These are phyloP conservation scores for Tricladium varicosporioides DNA, from an alignment of 2,329 filamentous ascomycete species.

Conservation along the genomic window DNA sequence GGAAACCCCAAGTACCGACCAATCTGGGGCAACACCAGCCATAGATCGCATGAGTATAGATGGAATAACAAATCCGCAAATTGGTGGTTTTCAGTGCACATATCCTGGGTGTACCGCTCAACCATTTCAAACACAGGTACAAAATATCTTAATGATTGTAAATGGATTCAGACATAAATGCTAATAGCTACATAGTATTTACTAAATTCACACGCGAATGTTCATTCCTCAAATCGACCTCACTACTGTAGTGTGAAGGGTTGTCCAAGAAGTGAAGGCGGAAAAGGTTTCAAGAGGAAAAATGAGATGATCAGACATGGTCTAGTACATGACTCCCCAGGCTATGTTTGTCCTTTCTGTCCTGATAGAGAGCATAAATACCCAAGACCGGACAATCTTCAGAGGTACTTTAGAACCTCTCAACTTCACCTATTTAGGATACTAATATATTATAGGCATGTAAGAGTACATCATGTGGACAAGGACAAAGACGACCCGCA, in stretches of 20 bases:
- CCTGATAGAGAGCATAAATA: slow-evolving; percentile 92
- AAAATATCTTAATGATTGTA: slow-evolving; percentile 1
- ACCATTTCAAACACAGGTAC: slow-evolving; percentile 73
- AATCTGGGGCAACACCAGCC: slow-evolving; percentile 43
- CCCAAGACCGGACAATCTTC: slow-evolving; percentile 90
- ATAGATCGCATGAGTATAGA: slow-evolving; percentile 59
- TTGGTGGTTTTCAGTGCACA: slow-evolving; percentile 57
- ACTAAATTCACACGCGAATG: slow-evolving; percentile 72
- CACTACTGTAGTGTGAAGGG: slow-evolving; percentile 64
- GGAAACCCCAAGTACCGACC: slow-evolving; percentile 47
- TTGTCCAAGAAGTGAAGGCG: slow-evolving; percentile 61
- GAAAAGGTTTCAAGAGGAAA: slow-evolving; percentile 69
- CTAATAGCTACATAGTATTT: slow-evolving; percentile 49
- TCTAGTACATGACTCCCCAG: slow-evolving; percentile 88
- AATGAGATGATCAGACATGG: slow-evolving; percentile 76
- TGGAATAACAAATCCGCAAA: slow-evolving; percentile 52
- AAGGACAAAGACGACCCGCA: slow-evolving; percentile 83
- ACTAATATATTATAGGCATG: slow-evolving; percentile 60
- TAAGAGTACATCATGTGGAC: slow-evolving; percentile 86
- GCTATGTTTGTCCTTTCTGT: slow-evolving; percentile 95
- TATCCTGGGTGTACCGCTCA: slow-evolving; percentile 64
- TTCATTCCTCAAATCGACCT: slow-evolving; percentile 63
- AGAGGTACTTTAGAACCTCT: slow-evolving; percentile 58
- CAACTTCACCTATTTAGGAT: background rate
- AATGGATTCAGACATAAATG: background rate